Percentiles rank a stretch among this genome's conserved stretches.
phyloP scores from a whole-genome alignment of 2,329 filamentous ascomycete genomes.

The Bertia moriformis region DNA sequence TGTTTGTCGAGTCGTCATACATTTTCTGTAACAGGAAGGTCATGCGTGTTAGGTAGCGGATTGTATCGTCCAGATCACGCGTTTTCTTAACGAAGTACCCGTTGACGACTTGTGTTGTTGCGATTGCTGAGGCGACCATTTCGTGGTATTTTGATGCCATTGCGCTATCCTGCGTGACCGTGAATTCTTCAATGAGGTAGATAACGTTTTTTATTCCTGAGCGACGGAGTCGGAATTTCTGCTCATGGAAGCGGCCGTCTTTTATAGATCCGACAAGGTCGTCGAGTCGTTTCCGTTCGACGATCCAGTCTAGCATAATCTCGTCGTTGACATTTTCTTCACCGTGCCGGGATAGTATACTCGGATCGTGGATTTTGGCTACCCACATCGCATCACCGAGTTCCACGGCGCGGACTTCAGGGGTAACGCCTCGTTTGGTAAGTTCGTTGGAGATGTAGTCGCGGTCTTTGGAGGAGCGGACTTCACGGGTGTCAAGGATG shows the following conservation, averaged over 20 bases:
- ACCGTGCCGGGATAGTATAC: slow-evolving; percentile 37
- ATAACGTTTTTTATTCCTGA: slow-evolving; percentile 64
- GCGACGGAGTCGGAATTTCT: slow-evolving; percentile 64
- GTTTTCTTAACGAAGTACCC: slow-evolving; percentile 70
- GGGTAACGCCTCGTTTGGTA: slow-evolving; percentile 45
- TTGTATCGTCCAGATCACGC: slow-evolving; percentile 61
- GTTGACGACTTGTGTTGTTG: slow-evolving; percentile 64
- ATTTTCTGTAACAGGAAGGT: slow-evolving; percentile 51
- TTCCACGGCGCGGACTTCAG: slow-evolving; percentile 54
- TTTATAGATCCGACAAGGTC: slow-evolving; percentile 70
- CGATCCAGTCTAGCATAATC: slow-evolving; percentile 64
- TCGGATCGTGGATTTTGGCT: slow-evolving; percentile 51
- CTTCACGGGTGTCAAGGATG: slow-evolving; percentile 61
- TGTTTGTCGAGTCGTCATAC: slow-evolving; percentile 34
- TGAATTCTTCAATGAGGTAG: slow-evolving; percentile 64
- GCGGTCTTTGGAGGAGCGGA: slow-evolving; percentile 57
- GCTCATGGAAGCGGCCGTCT: slow-evolving; percentile 69
- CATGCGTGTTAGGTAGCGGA: slow-evolving; percentile 61
- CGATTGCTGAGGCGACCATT: slow-evolving; percentile 57
- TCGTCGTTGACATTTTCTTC: slow-evolving; percentile 53
- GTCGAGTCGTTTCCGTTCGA: slow-evolving; percentile 68
- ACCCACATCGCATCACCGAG: slow-evolving; percentile 70
- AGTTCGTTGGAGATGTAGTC: slow-evolving; percentile 67
- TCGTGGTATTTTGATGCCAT: slow-evolving; percentile 42
- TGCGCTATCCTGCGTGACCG: slow-evolving; percentile 26